A percentile compares a stretch with the other conserved stretches of the same genome.
Evolutionary conservation across 371 early-diverging fungal species (phyloP).

Genomic region (Rhizopus sp.): DNA sequence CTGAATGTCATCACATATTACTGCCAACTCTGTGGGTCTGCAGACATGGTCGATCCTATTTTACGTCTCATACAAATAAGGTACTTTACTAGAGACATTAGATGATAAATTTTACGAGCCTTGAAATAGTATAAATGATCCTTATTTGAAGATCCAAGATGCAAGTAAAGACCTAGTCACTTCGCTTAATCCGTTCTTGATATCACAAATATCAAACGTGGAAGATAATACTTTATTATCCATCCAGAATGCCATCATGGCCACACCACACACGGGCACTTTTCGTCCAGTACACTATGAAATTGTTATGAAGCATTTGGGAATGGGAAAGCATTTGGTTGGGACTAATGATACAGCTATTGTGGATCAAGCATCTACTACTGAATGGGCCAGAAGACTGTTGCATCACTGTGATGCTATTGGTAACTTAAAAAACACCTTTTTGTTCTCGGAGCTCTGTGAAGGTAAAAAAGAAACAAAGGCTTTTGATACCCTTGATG

Average conservation of each 20-base stretch:
- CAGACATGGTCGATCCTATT: conserved; percentile 21
- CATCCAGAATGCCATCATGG: conserved; percentile 37
- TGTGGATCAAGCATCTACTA: neutral
- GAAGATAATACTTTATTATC: conserved; percentile 4
- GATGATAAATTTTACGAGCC: too few relatives aligned
- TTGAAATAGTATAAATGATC: conserved; percentile 27
- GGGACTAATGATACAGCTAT: conserved; percentile 6
- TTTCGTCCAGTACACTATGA: conserved; percentile 53
- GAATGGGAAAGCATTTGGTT: conserved; percentile 35
- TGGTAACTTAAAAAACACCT: conserved; percentile 22
- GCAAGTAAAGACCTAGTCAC: conserved; percentile 27
- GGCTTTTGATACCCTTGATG: conserved; percentile 14
- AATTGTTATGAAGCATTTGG: conserved; percentile 39
- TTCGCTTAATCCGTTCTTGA: conserved; percentile 30
- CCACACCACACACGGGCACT: conserved; percentile 48
- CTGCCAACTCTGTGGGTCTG: conserved; percentile 31
- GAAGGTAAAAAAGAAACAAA: conserved; percentile 25
- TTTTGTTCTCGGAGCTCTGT: conserved; percentile 18
- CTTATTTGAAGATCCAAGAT: conserved; percentile 17
- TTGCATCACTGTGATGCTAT: conserved; percentile 44
- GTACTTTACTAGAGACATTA: conserved; percentile 11
- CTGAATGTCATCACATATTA: conserved; percentile 20
- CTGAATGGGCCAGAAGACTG: conserved; percentile 39
- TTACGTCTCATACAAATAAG: conserved; percentile 23
- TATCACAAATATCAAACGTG: conserved; percentile 18